A percentile compares a stretch with the other conserved stretches of the same genome.
These are phyloP conservation scores for Talaromyces sp. DNA, from an alignment of 2,329 filamentous ascomycete genomes.

Conservation along the genomic window DNA sequence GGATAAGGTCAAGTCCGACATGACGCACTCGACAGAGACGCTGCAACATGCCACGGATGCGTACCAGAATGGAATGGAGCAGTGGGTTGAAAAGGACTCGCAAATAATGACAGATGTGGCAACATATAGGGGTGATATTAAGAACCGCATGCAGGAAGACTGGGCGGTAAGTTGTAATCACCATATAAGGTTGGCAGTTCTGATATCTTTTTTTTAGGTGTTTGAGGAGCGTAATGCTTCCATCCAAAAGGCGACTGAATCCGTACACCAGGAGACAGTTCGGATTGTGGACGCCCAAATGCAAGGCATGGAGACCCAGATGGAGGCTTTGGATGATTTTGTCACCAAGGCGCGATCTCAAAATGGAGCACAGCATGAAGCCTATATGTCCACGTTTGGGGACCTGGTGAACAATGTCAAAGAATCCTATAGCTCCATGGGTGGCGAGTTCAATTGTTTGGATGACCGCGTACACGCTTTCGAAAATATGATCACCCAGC, in stretches of 20 bases:
- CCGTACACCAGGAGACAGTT: conserved; percentile 85
- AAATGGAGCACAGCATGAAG: conserved; percentile 71
- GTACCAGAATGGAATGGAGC: conserved; percentile 68
- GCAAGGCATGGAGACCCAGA: conserved; percentile 78
- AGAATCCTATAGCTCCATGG: conserved; percentile 67
- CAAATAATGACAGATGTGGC: conserved; percentile 66
- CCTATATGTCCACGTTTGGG: conserved; percentile 63
- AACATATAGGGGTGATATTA: conserved; percentile 70
- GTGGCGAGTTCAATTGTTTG: conserved; percentile 64
- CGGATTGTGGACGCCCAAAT: conserved; percentile 87
- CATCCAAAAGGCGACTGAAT: conserved; percentile 77
- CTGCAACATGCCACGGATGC: conserved; percentile 62
- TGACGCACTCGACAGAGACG: conserved; percentile 59
- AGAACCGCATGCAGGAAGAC: conserved; percentile 77
- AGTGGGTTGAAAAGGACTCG: conserved; percentile 67
- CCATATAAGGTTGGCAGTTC: not conserved
- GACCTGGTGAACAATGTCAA: conserved; percentile 64
- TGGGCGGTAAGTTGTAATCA: conserved; percentile 60
- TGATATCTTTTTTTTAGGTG: conserved; percentile 37
- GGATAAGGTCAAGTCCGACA: conserved; percentile 57
- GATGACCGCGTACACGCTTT: conserved; percentile 65
- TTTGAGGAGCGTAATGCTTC: conserved; percentile 77
- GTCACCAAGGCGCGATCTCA: conserved; percentile 75
- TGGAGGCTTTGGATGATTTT: conserved; percentile 86
- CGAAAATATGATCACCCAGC: conserved; percentile 61